Evolutionary conservation across 805 yeast species (phyloP).

Genomic region (Wickerhamomyces queroliae): DNA sequence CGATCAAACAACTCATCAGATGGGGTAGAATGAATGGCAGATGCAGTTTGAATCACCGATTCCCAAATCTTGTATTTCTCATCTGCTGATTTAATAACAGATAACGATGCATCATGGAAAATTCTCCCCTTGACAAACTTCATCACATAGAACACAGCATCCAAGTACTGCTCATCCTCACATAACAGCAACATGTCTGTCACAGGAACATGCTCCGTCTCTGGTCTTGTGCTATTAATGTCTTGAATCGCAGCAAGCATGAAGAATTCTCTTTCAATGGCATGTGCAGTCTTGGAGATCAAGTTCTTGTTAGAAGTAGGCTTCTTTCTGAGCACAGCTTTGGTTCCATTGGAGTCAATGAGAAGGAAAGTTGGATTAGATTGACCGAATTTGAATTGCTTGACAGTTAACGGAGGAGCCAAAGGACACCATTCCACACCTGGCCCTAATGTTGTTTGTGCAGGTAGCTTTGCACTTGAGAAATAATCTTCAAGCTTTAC

Average conservation of each 20-base stretch:
- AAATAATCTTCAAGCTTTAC: slow-evolving; percentile 23
- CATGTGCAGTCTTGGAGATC: slow-evolving; percentile 52
- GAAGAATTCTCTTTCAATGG: slow-evolving; percentile 55
- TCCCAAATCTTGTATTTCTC: slow-evolving; percentile 36
- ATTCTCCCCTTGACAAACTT: slow-evolving; percentile 51
- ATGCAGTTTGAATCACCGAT: slow-evolving; percentile 40
- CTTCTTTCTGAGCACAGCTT: slow-evolving; percentile 49
- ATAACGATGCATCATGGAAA: slow-evolving; percentile 46
- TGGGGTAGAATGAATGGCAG: slow-evolving; percentile 45
- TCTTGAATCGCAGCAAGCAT: slow-evolving; percentile 35
- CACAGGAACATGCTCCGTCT: slow-evolving; percentile 38
- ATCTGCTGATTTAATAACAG: slow-evolving; percentile 24
- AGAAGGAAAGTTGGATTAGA: slow-evolving; percentile 57
- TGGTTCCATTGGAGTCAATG: slow-evolving; percentile 31
- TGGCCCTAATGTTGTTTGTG: slow-evolving; percentile 12
- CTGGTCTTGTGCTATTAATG: slow-evolving; percentile 15
- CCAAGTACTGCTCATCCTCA: slow-evolving; percentile 49
- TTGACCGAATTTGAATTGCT: slow-evolving; percentile 59
- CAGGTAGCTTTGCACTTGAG: slow-evolving; percentile 3
- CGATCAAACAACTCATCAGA: slow-evolving; percentile 32
- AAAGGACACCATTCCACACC: slow-evolving; percentile 16
- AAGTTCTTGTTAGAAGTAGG: slow-evolving; percentile 45
- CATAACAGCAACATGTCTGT: slow-evolving; percentile 47
- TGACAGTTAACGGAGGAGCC: slow-evolving; percentile 27
- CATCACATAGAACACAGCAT: slow-evolving; percentile 56